Evolutionary conservation across 192 early-diverging fungal species (phyloP).

Genomic region (Radiomyces spectabilis): DNA sequence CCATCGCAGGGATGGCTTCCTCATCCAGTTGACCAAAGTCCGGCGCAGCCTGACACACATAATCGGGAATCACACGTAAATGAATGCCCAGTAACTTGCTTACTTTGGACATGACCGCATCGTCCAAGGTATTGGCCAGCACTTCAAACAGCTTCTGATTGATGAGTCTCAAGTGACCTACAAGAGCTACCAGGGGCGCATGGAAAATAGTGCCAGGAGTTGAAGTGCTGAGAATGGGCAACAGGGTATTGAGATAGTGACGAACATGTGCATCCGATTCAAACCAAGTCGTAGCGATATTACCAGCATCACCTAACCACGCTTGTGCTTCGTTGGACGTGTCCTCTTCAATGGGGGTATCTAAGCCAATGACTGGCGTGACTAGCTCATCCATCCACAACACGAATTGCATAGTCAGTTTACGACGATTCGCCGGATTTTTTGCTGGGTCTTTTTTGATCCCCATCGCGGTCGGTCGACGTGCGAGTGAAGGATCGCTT

Average conservation of each 20-base stretch:
- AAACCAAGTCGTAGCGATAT: conserved; percentile 21
- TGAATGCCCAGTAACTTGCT: conserved; percentile 18
- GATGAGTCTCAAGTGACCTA: conserved; percentile 16
- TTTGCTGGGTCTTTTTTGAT: conserved; percentile 3
- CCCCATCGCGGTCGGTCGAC: background rate
- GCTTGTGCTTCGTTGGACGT: background rate
- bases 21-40: too few relatives aligned
- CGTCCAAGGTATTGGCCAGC: conserved; percentile 18
- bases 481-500: too few relatives aligned
- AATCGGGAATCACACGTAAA: conserved; percentile 1
- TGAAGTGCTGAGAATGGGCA: conserved; percentile 14
- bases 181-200: conserved; percentile 11
- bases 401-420: conserved; percentile 6
- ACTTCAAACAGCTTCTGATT: conserved; percentile 25
- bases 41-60: background rate
- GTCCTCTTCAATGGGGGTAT: background rate
- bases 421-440: conserved; percentile 7
- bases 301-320: background rate
- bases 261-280: conserved; percentile 24
- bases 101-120: conserved; percentile 2
- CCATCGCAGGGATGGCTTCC: too few relatives aligned
- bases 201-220: conserved; percentile 11
- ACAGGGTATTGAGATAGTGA: conserved; percentile 12
- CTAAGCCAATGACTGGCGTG: conserved; percentile 11
- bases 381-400: conserved; percentile 28